Evolutionary conservation across 2,329 filamentous ascomycete genomes (phyloP), one percentile per base, ranked within the genome.

Genomic region (Conoideocrella luteorostrata): DNA sequence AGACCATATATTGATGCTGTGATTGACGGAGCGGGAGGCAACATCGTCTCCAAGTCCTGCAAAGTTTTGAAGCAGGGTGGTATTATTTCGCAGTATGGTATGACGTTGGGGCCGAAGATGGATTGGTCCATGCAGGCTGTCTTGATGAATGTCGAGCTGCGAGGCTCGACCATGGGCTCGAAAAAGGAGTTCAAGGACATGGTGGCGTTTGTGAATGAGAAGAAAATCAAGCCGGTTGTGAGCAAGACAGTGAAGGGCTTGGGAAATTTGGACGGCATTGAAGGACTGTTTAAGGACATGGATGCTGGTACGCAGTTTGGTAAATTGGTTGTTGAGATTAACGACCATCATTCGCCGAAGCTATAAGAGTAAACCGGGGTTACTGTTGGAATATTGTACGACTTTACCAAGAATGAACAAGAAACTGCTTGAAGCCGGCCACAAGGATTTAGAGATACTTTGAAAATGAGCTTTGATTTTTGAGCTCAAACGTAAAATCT

Each of bases 111-210:
- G 0, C 90, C 91, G 2, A 88, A 84, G 67, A 91, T 95, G 83
- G 80, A 87, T 41, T 96, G 87, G 76, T 57, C 78, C 11, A 95
- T 96, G 86, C 66, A 72, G 47, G 89, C 89, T 0, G 85, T 93
- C 12, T 65, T 97, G 48, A 86, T 84, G 63, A 95, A 97, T 57
- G 77, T 96, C 42, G 91, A 97, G 53, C 74, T 97, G 22, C 77
- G 78, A 39, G 91, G 93, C 15, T 82, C 79, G 12, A 96, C 90
- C 0, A 95, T 97, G 90, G 91, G 91, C 1, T 95, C 88, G 22
- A 76, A 86, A 35, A 82, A 79, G 58, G 93, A 97, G 66, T 97
- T 96, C 58, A 71, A 71, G n/a, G 87, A 93, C 18, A 95, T 97
- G 88, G 74, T 96, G 5, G 72, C 75, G 2, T 95, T 95, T 66